Evolutionary conservation across 352 stramenopile species (phyloP), one percentile per base, ranked within the genome.

Genomic region (Globisporangium recalcitrans): DNA sequence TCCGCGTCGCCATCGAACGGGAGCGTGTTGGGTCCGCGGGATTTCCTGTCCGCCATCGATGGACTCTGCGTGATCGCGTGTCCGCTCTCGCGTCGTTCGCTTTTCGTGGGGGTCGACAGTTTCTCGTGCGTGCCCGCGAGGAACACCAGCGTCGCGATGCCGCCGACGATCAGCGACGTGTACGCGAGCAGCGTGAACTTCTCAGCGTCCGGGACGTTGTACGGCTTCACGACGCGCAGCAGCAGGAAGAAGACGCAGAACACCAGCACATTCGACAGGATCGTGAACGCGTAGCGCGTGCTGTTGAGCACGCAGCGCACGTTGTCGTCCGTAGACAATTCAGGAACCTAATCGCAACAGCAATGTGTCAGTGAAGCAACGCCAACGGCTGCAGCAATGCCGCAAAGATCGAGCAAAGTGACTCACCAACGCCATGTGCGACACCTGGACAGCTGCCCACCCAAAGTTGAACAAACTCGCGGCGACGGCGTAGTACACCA

Each of bases 191-290:
- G 62, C 36, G 82, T 89, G 52, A 94, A 94, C 66, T 94, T 94
- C 16, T 81, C 62, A 0, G 71, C 73, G 55, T 94, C 83, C 0
- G 85, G 82, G 2, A 85, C 81, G 42, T 81, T 82, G 51, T 81
- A 80, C 1, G 85, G 85, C 55, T 71, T 56, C 0, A 92, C 78
- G 19, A 81, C 63, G 27, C 77, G 58, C 10, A 94, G 55, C 26
- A 94, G 63, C 36, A 89, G 40, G 64, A 91, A 78, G 49, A 94
- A 94, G 9, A 88, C 77, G 53, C 78, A 82, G 60, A 94, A 94
- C 2, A 94, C 79, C 26, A 92, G 64, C 46, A 94, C 85, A 58
- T 95, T 95, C n/a, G 86, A 95, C 8, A 93, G 67, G 54, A 95
- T 93, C 32, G 86, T 95, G 63, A 90, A 92, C 7, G 81, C 86